Conservation (phyloP, 352 stramenopile genomes). For the Phytophthora vignae region DNA sequence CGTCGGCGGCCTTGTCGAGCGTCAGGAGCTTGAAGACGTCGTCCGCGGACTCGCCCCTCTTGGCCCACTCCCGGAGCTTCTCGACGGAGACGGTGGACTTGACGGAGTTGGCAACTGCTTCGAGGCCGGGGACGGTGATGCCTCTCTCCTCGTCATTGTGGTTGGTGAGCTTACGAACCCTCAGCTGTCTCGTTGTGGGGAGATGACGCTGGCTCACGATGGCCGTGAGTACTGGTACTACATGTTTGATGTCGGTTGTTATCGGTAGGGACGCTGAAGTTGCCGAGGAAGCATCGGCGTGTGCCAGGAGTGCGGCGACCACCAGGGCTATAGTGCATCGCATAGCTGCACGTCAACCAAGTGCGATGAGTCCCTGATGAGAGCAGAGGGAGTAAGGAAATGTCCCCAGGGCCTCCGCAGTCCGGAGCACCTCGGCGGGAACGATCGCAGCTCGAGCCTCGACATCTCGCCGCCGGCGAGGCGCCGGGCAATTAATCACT, state of each 20-base stretch:
- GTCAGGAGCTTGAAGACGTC: conserved; percentile 3
- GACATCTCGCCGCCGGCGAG: too few relatives aligned
- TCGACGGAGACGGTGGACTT: conserved; percentile 8
- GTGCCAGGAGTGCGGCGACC: too few relatives aligned
- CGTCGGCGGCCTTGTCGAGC: conserved; percentile 15
- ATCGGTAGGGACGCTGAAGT: too few relatives aligned
- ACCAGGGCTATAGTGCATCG: too few relatives aligned
- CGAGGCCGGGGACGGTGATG: background rate
- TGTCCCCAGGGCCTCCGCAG: too few relatives aligned
- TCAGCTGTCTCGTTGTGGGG: background rate
- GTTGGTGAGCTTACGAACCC: background rate
- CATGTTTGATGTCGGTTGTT: background rate
- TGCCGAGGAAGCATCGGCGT: too few relatives aligned
- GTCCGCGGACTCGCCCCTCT: conserved; percentile 13
- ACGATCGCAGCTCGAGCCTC: too few relatives aligned
- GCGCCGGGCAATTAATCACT: too few relatives aligned
- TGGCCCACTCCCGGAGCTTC: conserved; percentile 13
- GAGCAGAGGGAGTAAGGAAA: too few relatives aligned
- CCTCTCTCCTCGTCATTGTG: conserved; percentile 13
- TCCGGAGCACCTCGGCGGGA: too few relatives aligned
- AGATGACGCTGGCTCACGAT: background rate
- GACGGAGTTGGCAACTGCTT: conserved; percentile 2
- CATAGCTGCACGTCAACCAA: too few relatives aligned
- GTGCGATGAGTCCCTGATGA: too few relatives aligned
- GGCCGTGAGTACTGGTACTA: background rate